Percentiles rank a stretch among this genome's conserved stretches.
Evolutionary conservation across 1,284 basidiomycete species (phyloP).

Genomic region (Farysia itapuensis): DNA sequence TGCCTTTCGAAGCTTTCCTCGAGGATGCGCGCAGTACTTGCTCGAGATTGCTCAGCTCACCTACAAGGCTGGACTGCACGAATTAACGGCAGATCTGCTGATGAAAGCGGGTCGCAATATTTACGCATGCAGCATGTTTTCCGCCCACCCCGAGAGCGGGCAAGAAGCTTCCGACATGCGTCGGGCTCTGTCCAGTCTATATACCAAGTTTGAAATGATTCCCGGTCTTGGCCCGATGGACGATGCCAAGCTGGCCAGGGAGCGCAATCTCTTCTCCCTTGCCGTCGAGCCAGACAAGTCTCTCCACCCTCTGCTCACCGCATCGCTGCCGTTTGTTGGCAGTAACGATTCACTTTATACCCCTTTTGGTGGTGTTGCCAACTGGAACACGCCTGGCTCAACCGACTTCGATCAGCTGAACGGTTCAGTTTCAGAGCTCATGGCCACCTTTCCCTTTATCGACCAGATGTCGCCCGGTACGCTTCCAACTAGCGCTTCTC

Average conservation of each 20-base stretch:
- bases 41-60: constrained; percentile 28
- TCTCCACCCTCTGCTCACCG: neutral
- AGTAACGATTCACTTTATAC: neutral
- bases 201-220: constrained; percentile 27
- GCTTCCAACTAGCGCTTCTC: constrained; percentile 6
- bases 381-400: constrained; percentile 17
- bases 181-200: constrained; percentile 7
- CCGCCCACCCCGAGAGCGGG: constrained; percentile 22
- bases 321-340: neutral
- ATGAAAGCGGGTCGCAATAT: constrained; percentile 17
- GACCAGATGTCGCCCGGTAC: constrained; percentile 5
- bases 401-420: constrained; percentile 10
- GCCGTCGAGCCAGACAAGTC: constrained; percentile 18
- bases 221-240: constrained; percentile 21
- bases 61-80: constrained; percentile 14
- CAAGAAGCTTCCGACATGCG: constrained; percentile 18
- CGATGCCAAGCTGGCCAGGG: constrained; percentile 10
- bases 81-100: constrained; percentile 25
- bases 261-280: constrained; percentile 13
- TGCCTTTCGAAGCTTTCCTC: constrained; percentile 23
- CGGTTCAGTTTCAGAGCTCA: constrained; percentile 14
- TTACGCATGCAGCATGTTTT: constrained; percentile 28
- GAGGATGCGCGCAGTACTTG: constrained; percentile 15
- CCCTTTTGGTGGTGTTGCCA: no score
- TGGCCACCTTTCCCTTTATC: constrained; percentile 16